A percentile compares a stretch with the other conserved stretches of the same genome.
These are phyloP conservation scores for Kondoa malvinella DNA, from an alignment of 768 basidiomycete species.

Conservation along the genomic window DNA sequence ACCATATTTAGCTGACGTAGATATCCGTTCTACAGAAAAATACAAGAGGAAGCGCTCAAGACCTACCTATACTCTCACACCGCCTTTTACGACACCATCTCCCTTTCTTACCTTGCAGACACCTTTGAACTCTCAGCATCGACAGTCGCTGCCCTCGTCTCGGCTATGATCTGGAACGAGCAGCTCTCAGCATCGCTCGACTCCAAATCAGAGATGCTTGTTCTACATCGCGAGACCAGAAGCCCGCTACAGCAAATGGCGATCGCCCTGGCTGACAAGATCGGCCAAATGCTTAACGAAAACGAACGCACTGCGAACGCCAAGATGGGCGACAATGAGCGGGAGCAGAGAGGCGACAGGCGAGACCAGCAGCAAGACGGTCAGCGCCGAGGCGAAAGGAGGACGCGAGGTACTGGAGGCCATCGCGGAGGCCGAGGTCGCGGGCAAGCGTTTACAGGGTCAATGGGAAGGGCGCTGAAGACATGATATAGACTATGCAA, in stretches of 20 bases:
- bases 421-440: background rate
- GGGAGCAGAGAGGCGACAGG: background rate
- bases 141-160: conserved; percentile 74
- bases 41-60: conserved; percentile 90
- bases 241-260: conserved; percentile 79
- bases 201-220: conserved; percentile 70
- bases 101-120: conserved; percentile 64
- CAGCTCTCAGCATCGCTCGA: conserved; percentile 79
- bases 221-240: conserved; percentile 82
- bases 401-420: background rate
- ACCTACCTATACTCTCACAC: conserved; percentile 98
- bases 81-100: conserved; percentile 77
- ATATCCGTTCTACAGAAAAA: conserved; percentile 46
- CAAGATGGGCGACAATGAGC: conserved; percentile 1
- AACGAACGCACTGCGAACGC: conserved; percentile 2
- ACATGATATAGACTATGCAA: no score
- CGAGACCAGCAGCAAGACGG: background rate
- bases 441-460: no score
- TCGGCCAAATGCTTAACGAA: conserved; percentile 7
- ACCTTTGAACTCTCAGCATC: conserved; percentile 72
- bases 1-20: background rate
- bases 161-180: conserved; percentile 98
- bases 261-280: conserved; percentile 57
- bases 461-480: no score
- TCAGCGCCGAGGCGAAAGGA: background rate